phyloP scores from a whole-genome alignment of 1,139 yeast genomes.

The Waltiozyma sp. region DNA sequence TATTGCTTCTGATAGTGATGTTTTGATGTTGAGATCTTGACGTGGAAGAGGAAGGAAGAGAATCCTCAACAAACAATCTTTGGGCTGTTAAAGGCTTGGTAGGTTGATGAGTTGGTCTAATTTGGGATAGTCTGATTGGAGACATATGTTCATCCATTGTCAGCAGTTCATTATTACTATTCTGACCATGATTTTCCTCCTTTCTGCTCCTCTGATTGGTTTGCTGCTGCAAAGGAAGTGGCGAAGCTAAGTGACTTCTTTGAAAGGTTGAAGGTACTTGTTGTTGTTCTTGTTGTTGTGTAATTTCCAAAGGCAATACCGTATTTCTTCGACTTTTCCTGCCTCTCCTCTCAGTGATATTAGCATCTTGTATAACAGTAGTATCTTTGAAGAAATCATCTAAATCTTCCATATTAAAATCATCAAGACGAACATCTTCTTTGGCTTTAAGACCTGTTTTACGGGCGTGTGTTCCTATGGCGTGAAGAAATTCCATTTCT shows the following conservation, averaged over 20 bases:
- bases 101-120: background rate
- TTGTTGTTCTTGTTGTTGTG: background rate
- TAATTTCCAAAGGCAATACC: background rate
- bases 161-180: background rate
- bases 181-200: background rate
- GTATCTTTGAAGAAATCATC: slow-evolving; percentile 62
- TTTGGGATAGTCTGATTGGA: background rate
- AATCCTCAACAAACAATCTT: background rate
- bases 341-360: background rate
- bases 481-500: background rate
- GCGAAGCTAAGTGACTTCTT: background rate
- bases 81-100: background rate
- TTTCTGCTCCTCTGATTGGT: background rate
- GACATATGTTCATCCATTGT: background rate
- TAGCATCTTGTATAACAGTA: slow-evolving; percentile 11
- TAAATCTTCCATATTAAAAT: slow-evolving; percentile 67
- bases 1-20: background rate
- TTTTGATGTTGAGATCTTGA: too few species aligned
- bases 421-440: slow-evolving; percentile 44
- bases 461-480: slow-evolving; percentile 42
- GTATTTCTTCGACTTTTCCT: background rate
- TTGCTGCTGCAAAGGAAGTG: background rate
- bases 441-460: slow-evolving; percentile 50
- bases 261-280: background rate
- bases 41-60: too few species aligned